phyloP scores from a whole-genome alignment of 2,329 filamentous ascomycete genomes.

The Dendrostoma leiphaemia region DNA sequence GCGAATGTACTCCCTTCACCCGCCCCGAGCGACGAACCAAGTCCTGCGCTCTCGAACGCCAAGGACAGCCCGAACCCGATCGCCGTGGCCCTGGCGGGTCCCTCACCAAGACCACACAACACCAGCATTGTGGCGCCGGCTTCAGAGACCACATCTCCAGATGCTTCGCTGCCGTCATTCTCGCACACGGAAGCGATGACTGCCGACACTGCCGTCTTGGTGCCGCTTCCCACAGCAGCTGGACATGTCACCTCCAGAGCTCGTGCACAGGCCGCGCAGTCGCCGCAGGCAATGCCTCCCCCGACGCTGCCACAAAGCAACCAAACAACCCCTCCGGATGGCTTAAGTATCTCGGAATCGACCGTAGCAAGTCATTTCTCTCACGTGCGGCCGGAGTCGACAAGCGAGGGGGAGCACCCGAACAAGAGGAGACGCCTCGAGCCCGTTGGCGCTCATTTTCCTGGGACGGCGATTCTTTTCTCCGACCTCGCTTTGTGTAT shows the following conservation, averaged over 20 bases:
- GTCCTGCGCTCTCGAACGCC: slow-evolving; percentile 38
- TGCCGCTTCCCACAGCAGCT: background rate
- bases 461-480: background rate
- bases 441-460: background rate
- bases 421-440: slow-evolving; percentile 13
- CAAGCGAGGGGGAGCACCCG: background rate
- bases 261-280: background rate
- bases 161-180: background rate
- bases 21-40: slow-evolving; percentile 60
- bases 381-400: background rate
- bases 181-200: background rate
- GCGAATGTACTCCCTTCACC: slow-evolving; percentile 55
- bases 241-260: background rate
- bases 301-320: background rate
- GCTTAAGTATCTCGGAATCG: background rate
- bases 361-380: background rate
- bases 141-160: background rate
- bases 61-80: slow-evolving; percentile 32
- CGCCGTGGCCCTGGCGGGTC: slow-evolving; percentile 25
- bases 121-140: background rate
- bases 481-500: background rate
- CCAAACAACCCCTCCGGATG: background rate
- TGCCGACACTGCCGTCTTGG: background rate
- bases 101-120: slow-evolving; percentile 1
- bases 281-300: slow-evolving; percentile 10